Evolutionary conservation across 345 rosid genomes (phyloP), one percentile per base, ranked within the genome.

Genomic region (Syzygium aqueum): DNA sequence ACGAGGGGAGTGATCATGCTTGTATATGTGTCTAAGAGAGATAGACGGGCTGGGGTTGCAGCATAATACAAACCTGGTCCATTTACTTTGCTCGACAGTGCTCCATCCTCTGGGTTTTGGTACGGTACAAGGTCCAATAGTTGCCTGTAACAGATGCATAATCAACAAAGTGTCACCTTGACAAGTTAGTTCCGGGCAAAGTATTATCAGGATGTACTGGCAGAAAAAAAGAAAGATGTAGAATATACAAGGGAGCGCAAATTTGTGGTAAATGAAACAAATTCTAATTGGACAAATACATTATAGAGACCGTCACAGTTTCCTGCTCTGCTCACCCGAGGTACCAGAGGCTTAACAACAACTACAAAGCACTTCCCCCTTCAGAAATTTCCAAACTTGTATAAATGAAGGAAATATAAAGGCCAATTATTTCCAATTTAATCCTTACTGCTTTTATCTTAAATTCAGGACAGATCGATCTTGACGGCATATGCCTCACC

Each of bases 101-200:
- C 93, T 98, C 99, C 99, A 98, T 15, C 95, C 89, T 90, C 97
- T 96, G 28, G 99, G 99, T 90, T 96, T 98, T 3, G 98, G 92
- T 53, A 92, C 89, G 85, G 94, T 96, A 92, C 99, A 98, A 87
- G 97, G 97, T 88, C 99, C 99, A 59, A 93, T 88, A 37, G 95
- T 94, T 84, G 99, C 99, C 99, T 96, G 97, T 88, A 91, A 89
- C 89, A 91, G 88, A 92, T 85, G 56, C 85, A 80, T 22, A 49
- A 33, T 63, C 40, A 77, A 49, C 3, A 12, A 84, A 49, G 25
- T 73, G 49, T 37, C 49, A 73, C 49, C 86, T 53, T 53, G 86
- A 84, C 80, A 9, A 73, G 80, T 33, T 73, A 33, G n/a, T 28
- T 65, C 40, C 30, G 40, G 40, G 77, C 40, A 65, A 65, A 65